phyloP scores from a whole-genome alignment of 2,329 filamentous ascomycete genomes.

The Sclerotinia nivalis region DNA sequence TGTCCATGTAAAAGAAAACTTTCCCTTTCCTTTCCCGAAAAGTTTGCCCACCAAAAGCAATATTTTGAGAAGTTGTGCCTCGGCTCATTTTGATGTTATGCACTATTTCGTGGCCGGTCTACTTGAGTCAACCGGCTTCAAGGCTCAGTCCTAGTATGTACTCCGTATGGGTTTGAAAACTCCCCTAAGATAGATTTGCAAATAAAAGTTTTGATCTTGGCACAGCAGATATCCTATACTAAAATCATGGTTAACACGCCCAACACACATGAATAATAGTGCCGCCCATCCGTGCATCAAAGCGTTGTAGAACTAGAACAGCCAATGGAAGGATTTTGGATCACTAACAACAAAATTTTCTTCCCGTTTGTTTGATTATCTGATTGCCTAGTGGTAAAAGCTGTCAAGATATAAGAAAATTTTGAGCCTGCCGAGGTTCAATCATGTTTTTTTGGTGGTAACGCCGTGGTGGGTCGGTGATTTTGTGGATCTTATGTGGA shows the following conservation, averaged over 20 bases:
- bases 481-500: conserved; percentile 4
- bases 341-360: not conserved
- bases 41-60: not conserved
- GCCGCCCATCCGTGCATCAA: not conserved
- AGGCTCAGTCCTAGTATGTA: not conserved
- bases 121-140: not conserved
- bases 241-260: not conserved
- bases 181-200: not conserved
- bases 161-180: not conserved
- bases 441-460: not conserved
- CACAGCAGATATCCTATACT: not conserved
- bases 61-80: not conserved
- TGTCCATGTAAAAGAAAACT: too few relatives aligned
- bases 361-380: not conserved
- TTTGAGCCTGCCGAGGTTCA: conserved; percentile 7
- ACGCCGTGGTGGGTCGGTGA: not conserved
- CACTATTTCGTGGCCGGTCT: not conserved
- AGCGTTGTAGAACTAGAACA: conserved; percentile 8
- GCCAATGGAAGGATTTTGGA: not conserved
- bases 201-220: not conserved
- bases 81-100: not conserved
- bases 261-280: not conserved
- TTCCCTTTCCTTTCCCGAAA: not conserved
- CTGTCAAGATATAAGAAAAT: not conserved
- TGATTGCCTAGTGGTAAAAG: not conserved